Evolutionary conservation across 2,329 filamentous ascomycete genomes (phyloP), one percentile per base, ranked within the genome.

Genomic region (Thelonectria olida): DNA sequence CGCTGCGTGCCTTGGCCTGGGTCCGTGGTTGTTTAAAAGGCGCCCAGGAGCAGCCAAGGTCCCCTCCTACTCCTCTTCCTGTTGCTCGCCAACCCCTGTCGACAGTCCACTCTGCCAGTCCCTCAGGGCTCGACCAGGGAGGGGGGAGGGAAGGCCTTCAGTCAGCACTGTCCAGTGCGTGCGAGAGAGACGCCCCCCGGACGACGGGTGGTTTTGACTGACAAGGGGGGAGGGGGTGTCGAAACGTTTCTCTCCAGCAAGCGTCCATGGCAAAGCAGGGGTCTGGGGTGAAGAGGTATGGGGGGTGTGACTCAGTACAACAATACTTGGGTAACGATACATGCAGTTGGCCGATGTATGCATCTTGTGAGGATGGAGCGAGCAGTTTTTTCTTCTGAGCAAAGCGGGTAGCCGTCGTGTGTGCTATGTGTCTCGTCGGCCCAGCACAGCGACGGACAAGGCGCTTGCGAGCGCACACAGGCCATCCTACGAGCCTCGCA

Each of bases 21-120:
- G 68, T 55, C 62, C 57, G 61, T 64, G 68, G 65, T 60, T 70
- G 66, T 71, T 69, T 71, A 70, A 69, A 61, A 63, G 50, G 55
- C 62, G 54, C 56, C 54, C 56, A 58, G 55, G 50, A 57, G 53
- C 56, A 55, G 57, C 55, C 39, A 52, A 60, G 58, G 41, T 25
- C 22, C 41, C 41, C 45, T 51, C 60, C 57, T 64, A 42, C 22
- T 22, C 48, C 55, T 48, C 48, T 27, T 12, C 10, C 28, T 31
- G 9, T 7, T 31, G 9, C 28, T 31, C 28, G 49, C 64, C 42
- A 34, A 62, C 65, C 68, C 68, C 66, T 70, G 66, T 66, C 63
- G 62, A 62, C 41, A 68, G 63, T 55, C 61, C 64, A 65, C 61
- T 51, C 48, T 67, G 56, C 28, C 38, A 63, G 55, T 57, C 39